phyloP scores from a whole-genome alignment of 2,329 filamentous ascomycete genomes.

The Phaeophleospora eucalypticola region DNA sequence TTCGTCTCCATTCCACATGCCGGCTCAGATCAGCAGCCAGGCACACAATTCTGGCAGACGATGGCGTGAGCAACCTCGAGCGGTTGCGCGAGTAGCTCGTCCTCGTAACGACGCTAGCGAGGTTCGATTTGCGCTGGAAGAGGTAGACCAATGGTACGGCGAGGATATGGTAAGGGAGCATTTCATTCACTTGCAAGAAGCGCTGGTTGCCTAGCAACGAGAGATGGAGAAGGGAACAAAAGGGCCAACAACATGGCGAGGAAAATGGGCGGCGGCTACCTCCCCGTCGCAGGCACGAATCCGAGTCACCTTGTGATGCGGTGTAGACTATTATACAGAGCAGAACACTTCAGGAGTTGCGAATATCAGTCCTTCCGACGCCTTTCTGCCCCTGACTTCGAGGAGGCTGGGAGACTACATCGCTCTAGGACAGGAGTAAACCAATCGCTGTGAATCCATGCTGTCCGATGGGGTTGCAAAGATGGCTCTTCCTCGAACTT shows the following conservation, averaged over 20 bases:
- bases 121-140: not conserved
- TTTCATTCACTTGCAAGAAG: slow-evolving; percentile 3
- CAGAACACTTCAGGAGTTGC: not conserved
- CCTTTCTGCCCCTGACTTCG: not conserved
- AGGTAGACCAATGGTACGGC: slow-evolving; percentile 1
- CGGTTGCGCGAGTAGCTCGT: not conserved
- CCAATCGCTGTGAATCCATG: not conserved
- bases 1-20: not conserved
- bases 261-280: slow-evolving; percentile 1
- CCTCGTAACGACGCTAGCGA: not conserved
- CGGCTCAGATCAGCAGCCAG: not conserved
- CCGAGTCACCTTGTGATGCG: not conserved
- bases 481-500: not conserved
- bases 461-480: not conserved
- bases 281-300: not conserved
- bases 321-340: not conserved
- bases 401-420: not conserved
- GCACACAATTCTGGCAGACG: slow-evolving; percentile 1
- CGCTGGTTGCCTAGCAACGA: slow-evolving; percentile 6
- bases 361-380: not conserved
- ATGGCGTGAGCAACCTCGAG: not conserved
- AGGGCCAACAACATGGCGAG: not conserved
- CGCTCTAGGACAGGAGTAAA: not conserved
- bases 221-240: not conserved
- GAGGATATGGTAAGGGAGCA: not conserved